Conservation (phyloP, 129 eudicot genomes). For the Escallonia herrerae region DNA sequence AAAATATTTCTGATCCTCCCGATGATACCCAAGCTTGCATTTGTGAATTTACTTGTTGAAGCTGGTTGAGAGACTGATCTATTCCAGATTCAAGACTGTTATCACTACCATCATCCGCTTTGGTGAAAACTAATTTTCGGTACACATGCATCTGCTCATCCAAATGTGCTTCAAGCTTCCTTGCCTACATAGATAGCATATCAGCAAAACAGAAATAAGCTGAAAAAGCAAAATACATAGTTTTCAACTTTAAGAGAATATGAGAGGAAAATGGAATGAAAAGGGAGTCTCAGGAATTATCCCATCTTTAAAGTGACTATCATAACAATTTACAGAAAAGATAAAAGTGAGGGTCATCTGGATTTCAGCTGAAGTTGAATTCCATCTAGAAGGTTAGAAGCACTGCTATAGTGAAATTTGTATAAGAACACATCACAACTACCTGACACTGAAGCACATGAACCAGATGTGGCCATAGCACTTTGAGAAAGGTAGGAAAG, state of each 20-base stretch:
- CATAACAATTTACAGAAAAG: too few relatives aligned
- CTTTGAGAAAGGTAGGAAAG: too few relatives aligned
- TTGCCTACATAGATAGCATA: conserved; percentile 47
- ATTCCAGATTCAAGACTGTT: conserved; percentile 67
- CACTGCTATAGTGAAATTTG: too few relatives aligned
- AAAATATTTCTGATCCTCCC: conserved; percentile 88
- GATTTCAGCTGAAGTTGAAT: too few relatives aligned
- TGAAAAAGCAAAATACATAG: not conserved
- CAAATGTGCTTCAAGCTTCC: conserved; percentile 95
- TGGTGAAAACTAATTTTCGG: conserved; percentile 63
- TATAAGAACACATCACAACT: too few relatives aligned
- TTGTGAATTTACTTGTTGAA: conserved; percentile 78
- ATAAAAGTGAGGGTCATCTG: too few relatives aligned
- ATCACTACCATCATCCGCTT: conserved; percentile 57
- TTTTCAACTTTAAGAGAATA: not conserved
- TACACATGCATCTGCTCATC: conserved; percentile 93
- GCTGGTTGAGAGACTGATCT: conserved; percentile 73
- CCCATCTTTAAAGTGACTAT: too few relatives aligned
- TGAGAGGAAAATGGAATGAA: not conserved
- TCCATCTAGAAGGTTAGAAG: too few relatives aligned
- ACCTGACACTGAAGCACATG: too few relatives aligned
- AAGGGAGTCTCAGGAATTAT: too few relatives aligned
- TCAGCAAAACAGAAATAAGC: not conserved
- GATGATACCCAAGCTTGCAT: conserved; percentile 99
- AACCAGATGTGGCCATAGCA: too few relatives aligned